Conservation (phyloP, 164 flowering plant genomes). For the grape (Vitis vinifera) region ASM3070453v1 NC_081818.1:6031501-6032000, state of each 20-base stretch:
- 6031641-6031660: conserved; percentile 55
- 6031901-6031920: conserved; percentile 89
- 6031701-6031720: conserved; percentile 90
- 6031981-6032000: conserved; percentile 96
- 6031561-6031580: conserved; percentile 30
- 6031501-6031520: neutral
- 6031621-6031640: conserved; percentile 53
- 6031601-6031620: conserved; percentile 55
- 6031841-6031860: conserved; percentile 88
- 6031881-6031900: conserved; percentile 90
- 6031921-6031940: conserved; percentile 98
- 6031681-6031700: conserved; percentile 77
- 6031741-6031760: neutral
- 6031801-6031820: too few species aligned
- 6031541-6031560: conserved; percentile 32
- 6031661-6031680: conserved; percentile 87
- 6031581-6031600: conserved; percentile 55
- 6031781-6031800: too few species aligned
- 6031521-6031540: conserved; percentile 1
- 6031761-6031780: too few species aligned
- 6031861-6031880: conserved; percentile 80
- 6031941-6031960: conserved; percentile 99
- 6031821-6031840: too few species aligned
- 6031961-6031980: conserved; percentile 96
- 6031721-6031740: conserved; percentile 35